These are phyloP conservation scores for Hyphodiscus hymeniophilus DNA, from an alignment of 495 filamentous ascomycete genomes.

Conservation along the genomic window DNA sequence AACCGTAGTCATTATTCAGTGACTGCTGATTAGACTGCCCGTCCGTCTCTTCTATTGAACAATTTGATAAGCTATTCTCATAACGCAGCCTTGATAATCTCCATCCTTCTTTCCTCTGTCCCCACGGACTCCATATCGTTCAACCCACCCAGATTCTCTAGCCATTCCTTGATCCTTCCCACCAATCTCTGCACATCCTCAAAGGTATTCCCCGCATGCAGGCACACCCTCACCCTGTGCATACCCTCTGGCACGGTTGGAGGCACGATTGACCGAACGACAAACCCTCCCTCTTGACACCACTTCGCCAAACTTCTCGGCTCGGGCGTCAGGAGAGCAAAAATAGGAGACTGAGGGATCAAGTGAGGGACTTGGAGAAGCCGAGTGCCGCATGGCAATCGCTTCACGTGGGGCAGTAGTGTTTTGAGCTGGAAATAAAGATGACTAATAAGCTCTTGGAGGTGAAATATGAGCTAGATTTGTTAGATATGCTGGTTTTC, in stretches of 20 bases:
- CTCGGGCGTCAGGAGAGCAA: constrained; percentile 33
- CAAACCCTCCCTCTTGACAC: constrained; percentile 41
- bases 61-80: neutral
- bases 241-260: constrained; percentile 31
- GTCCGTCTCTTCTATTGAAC: no score
- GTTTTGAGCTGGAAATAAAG: constrained; percentile 9
- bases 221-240: constrained; percentile 35
- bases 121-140: constrained; percentile 37
- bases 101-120: neutral
- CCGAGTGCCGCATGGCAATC: neutral
- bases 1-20: no score
- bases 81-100: neutral
- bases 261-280: constrained; percentile 33
- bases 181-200: constrained; percentile 30
- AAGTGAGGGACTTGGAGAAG: constrained; percentile 20
- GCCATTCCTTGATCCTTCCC: neutral
- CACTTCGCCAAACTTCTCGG: constrained; percentile 41
- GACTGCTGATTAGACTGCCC: no score
- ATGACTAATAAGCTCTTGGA: constrained; percentile 27
- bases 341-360: constrained; percentile 30
- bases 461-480: constrained; percentile 27
- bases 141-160: neutral
- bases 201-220: constrained; percentile 39
- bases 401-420: neutral
- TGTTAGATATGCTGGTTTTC: constrained; percentile 18